A percentile compares a stretch with the other conserved stretches of the same genome.
These are phyloP conservation scores for Citrus glauca DNA, from an alignment of 345 rosid species.

Conservation along the genomic window DNA sequence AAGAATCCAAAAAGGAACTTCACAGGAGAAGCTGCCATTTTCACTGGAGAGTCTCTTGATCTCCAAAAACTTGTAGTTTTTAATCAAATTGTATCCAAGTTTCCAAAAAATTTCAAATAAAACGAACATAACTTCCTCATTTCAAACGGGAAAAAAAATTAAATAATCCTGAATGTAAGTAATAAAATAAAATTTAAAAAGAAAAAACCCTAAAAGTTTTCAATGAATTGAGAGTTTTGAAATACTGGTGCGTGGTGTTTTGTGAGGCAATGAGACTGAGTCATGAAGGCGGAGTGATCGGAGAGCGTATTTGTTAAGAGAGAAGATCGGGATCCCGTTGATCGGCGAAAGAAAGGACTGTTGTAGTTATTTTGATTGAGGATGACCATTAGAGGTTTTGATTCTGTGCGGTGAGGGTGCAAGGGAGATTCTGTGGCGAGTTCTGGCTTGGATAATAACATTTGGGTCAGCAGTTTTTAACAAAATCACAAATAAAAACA, in stretches of 20 bases:
- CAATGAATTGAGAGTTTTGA: conserved; percentile 14
- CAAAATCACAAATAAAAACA: not conserved
- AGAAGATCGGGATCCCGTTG: conserved; percentile 72
- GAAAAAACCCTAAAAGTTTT: conserved; percentile 17
- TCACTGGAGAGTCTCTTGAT: conserved; percentile 9
- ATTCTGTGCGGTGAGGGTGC: conserved; percentile 33
- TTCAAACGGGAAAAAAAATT: not conserved
- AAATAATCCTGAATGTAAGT: not conserved
- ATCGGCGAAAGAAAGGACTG: conserved; percentile 31
- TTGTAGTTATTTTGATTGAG: conserved; percentile 22
- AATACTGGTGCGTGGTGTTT: conserved; percentile 14
- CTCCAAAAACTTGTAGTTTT: conserved; percentile 6
- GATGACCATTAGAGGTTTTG: conserved; percentile 24
- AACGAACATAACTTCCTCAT: conserved; percentile 35
- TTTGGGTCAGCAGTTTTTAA: not conserved
- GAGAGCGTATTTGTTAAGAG: conserved; percentile 12
- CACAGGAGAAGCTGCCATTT: conserved; percentile 92
- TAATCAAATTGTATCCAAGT: conserved; percentile 18
- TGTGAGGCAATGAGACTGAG: conserved; percentile 20
- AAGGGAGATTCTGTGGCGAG: not conserved
- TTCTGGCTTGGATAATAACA: not conserved
- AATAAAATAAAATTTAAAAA: not conserved
- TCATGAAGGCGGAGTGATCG: conserved; percentile 26
- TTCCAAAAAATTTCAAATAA: conserved; percentile 19
- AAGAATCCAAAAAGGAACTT: conserved; percentile 87